A percentile compares a stretch with the other conserved stretches of the same genome.
Evolutionary conservation across 2,329 filamentous ascomycete genomes (phyloP).

Genomic region (Lecanicillium sp.): DNA sequence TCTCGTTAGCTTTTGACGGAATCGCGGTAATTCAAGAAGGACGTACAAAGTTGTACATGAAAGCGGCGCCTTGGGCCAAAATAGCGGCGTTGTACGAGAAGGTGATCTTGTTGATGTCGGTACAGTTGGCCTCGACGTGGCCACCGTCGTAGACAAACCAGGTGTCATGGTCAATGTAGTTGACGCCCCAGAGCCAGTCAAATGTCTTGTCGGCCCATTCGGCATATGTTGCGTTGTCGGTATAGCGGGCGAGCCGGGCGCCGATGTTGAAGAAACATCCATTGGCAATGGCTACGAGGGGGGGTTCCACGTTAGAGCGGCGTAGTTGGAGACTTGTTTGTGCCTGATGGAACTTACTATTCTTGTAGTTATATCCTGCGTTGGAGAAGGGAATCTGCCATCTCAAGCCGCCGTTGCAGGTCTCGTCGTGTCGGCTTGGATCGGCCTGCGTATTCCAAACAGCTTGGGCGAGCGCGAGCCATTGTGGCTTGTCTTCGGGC

Average conservation of each 20-base stretch:
- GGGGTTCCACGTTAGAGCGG: neutral
- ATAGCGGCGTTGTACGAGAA: slow-evolving; percentile 62
- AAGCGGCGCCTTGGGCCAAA: slow-evolving; percentile 54
- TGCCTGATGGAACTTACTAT: slow-evolving; percentile 38
- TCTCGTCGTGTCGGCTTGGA: slow-evolving; percentile 54
- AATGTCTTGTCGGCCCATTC: slow-evolving; percentile 54
- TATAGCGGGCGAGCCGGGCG: slow-evolving; percentile 65
- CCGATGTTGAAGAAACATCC: slow-evolving; percentile 58
- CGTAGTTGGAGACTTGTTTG: no score
- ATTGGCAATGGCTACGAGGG: slow-evolving; percentile 45
- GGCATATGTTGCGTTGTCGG: slow-evolving; percentile 56
- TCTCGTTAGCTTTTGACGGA: neutral
- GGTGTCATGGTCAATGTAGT: slow-evolving; percentile 50
- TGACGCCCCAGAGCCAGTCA: slow-evolving; percentile 49
- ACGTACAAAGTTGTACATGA: slow-evolving; percentile 59
- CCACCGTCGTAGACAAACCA: slow-evolving; percentile 61
- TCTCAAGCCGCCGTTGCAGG: slow-evolving; percentile 62
- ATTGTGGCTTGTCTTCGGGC: slow-evolving; percentile 43
- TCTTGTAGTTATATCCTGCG: slow-evolving; percentile 70
- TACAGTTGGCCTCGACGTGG: slow-evolving; percentile 51
- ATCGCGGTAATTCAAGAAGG: neutral
- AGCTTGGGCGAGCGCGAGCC: slow-evolving; percentile 59
- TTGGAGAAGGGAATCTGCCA: slow-evolving; percentile 76
- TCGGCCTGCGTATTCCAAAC: slow-evolving; percentile 57
- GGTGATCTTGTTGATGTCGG: slow-evolving; percentile 51